Evolutionary conservation across 2,329 filamentous ascomycete species (phyloP), one percentile per base, ranked within the genome.

Genomic region (Nannizzia gypsea): DNA sequence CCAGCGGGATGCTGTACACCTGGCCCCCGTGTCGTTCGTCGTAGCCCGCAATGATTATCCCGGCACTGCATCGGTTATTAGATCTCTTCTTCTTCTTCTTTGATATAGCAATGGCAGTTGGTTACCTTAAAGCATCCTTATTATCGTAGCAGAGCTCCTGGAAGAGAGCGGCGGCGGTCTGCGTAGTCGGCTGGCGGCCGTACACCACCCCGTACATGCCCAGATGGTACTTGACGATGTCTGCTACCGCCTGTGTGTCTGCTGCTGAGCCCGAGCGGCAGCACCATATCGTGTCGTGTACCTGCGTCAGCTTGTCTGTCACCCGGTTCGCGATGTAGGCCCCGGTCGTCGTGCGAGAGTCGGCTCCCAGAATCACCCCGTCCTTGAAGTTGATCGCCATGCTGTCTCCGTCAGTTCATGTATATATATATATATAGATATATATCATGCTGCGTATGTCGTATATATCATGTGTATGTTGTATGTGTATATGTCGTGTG

Each of bases 361-460:
- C 93, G 69, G 93, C 93, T 66, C 93, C 88, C 46, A 99, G 82
- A 77, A 99, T 97, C 62, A 99, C 93, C 64, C 93, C 93, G 70
- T 96, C 91, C 74, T 93, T 93, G 84, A 99, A 99, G 71, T 95
- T 97, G 74, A 97, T 91, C 63, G 93, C 93, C 93, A 99, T 99
- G 74, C 90, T 95, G 68, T 66, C 52, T 31, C 52, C 20, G n/a
- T 38, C 11, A 55, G n/a, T 26, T 15, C n/a, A 26, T 17, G 24
- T 28, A n/a, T 11, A 31, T 36, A 36, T 36, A 36, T 9, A 34
- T 5, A 8, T 9, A 9, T 34, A 34, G 8, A 34, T 36, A 36
- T 36, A 13, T 36, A 36, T n/a, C n/a, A n/a, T n/a, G 31, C 3
- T 31, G 2, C 13, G 9, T 36, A 13, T 34, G 6, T 13, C 9